Base-by-base conservation (phyloP, 2,329 filamentous ascomycete species). In the Drechslera avenae region DNA sequence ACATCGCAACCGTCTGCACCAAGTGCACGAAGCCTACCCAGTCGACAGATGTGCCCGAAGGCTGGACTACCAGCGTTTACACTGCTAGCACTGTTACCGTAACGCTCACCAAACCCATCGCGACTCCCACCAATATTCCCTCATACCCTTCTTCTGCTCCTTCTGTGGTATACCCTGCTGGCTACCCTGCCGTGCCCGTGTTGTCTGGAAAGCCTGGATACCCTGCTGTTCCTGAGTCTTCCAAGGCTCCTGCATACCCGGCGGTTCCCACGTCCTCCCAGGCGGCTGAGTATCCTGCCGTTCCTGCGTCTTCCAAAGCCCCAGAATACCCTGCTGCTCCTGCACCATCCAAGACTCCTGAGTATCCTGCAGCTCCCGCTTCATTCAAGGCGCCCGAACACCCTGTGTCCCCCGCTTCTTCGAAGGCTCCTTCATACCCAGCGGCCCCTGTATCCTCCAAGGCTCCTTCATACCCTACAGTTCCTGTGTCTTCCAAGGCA, bases 51-150 rank as follows among this genome's bases (percentile, higher is more conserved):
- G 58, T 67, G 30, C 67, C 66, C 14, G 56, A 61, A 46, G 68
- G 62, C 46, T 72, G 68, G 69, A 68, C 64, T 14, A 71, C 67
- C 10, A 69, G 63, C 12, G 59, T 69, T 13, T 66, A 67, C 44
- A 62, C 71, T 39, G 60, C 63, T 28, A 57, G 57, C 50, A 67
- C 66, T 3, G 59, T 65, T 7, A 72, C 67, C 1, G 63, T 70
- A 18, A 71, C 68, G 3, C 55, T 71, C 33, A 71, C 67, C 34
- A 70, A 69, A 57, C 68, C 68, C 8, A 49, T 60, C 39, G 50
- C 59, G 16, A 42, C 60, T 3, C 48, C 55, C 13, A 64, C 63
- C 9, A 44, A 56, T 19, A 50, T 59, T n/a, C 54, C 60, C 8
- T 52, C 51, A 13, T 55, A 64, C 44, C 54, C 56, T 6, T 54